phyloP scores from a whole-genome alignment of 805 yeast genomes.

The Peterozyma toletana region DNA sequence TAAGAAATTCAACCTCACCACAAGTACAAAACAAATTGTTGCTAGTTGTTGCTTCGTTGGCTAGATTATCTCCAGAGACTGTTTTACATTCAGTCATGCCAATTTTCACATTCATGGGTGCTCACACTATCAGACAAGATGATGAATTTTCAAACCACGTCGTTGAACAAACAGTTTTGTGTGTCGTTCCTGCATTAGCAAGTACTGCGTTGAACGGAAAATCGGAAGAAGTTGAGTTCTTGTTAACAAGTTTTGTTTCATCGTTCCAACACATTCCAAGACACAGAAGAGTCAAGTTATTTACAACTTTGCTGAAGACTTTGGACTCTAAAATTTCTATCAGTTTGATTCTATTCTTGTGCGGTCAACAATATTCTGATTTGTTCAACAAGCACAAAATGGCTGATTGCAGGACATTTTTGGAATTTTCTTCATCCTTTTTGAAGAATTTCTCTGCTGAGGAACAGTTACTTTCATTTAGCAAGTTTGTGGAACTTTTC shows the following conservation, averaged over 20 bases:
- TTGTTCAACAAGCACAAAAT: constrained; percentile 46
- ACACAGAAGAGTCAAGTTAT: constrained; percentile 86
- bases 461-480: constrained; percentile 57
- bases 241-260: constrained; percentile 83
- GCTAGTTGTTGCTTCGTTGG: constrained; percentile 80
- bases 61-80: constrained; percentile 82
- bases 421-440: constrained; percentile 69
- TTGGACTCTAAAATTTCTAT: constrained; percentile 62
- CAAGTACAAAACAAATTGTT: constrained; percentile 89
- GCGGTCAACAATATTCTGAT: constrained; percentile 71
- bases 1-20: constrained; percentile 83
- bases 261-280: constrained; percentile 95
- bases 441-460: constrained; percentile 58
- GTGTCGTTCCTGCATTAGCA: constrained; percentile 87
- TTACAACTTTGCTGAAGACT: constrained; percentile 69
- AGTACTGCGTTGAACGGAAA: constrained; percentile 30
- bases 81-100: constrained; percentile 98
- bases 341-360: constrained; percentile 65
- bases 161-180: constrained; percentile 82
- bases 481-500: constrained; percentile 47
- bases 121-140: constrained; percentile 93
- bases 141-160: constrained; percentile 92
- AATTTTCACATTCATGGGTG: constrained; percentile 99
- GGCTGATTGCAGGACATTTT: constrained; percentile 58
- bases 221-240: constrained; percentile 69